Percentiles rank a stretch among this genome's conserved stretches.
These are phyloP conservation scores for Boletus rex-veris DNA, from an alignment of 768 basidiomycete genomes.

Conservation along the genomic window DNA sequence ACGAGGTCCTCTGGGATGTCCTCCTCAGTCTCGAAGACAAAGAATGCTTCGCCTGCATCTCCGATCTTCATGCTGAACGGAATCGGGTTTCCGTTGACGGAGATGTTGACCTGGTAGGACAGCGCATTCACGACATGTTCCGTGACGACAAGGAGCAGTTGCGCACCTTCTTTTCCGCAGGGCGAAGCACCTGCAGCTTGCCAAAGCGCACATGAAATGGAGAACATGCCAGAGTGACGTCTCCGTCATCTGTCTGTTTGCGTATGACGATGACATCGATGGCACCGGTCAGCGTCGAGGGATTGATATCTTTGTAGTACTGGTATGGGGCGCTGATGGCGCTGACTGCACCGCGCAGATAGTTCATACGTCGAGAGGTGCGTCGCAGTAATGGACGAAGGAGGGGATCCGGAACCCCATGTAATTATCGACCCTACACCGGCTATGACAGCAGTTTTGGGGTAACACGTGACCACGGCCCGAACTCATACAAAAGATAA, in stretches of 20 bases:
- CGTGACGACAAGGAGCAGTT: background rate
- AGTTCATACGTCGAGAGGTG: conserved; percentile 58
- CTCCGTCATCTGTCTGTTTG: conserved; percentile 60
- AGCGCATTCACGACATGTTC: background rate
- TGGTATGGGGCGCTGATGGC: conserved; percentile 85
- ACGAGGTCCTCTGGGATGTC: conserved; percentile 92
- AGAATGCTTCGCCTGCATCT: conserved; percentile 98
- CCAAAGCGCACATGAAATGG: conserved; percentile 98
- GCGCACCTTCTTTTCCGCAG: conserved; percentile 86
- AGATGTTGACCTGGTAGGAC: conserved; percentile 72
- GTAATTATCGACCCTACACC: background rate
- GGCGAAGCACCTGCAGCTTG: conserved; percentile 92
- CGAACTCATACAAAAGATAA: background rate
- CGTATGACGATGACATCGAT: conserved; percentile 98
- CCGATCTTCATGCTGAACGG: conserved; percentile 99
- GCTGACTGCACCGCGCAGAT: conserved; percentile 80
- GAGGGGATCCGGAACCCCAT: conserved; percentile 1
- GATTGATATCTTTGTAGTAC: conserved; percentile 93
- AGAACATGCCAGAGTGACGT: conserved; percentile 76
- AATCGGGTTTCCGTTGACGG: conserved; percentile 79
- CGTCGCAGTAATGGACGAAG: background rate
- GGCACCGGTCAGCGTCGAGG: conserved; percentile 94
- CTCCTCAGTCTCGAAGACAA: conserved; percentile 94
- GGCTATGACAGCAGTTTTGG: conserved; percentile 18
- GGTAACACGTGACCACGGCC: conserved; percentile 18